A percentile compares a stretch with the other conserved stretches of the same genome.
These are phyloP conservation scores for Artemisia annua DNA, from an alignment of 129 eudicot genomes.

Conservation along the genomic window DNA sequence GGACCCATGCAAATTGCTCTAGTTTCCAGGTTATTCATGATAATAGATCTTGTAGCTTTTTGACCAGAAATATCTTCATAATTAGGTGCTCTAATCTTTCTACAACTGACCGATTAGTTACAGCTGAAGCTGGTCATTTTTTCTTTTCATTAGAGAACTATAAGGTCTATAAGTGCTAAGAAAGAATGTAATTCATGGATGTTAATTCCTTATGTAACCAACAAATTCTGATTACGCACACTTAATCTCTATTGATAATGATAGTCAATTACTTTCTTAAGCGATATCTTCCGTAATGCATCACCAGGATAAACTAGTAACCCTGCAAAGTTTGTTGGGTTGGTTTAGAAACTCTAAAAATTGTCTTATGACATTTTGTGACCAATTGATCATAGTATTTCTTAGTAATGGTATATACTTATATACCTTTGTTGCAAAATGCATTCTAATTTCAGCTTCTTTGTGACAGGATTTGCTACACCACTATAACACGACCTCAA, in stretches of 20 bases:
- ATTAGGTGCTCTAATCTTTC: background rate
- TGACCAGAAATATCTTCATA: background rate
- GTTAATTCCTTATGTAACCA: background rate
- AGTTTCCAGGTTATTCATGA: background rate
- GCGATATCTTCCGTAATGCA: background rate
- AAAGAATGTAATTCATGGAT: background rate
- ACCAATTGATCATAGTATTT: background rate
- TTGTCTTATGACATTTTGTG: background rate
- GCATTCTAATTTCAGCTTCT: background rate
- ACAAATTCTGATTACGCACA: background rate
- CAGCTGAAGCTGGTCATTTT: background rate
- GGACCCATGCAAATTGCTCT: background rate
- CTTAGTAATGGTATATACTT: too few relatives aligned
- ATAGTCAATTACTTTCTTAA: background rate
- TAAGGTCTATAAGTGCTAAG: background rate
- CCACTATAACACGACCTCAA: constrained; percentile 47
- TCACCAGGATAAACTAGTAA: background rate
- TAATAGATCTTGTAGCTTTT: background rate
- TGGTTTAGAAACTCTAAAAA: background rate
- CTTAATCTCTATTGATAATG: background rate
- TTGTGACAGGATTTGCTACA: constrained; percentile 15
- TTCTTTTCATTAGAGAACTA: background rate
- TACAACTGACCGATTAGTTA: background rate
- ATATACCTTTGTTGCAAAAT: background rate
- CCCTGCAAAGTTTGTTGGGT: background rate